Evolutionary conservation across 176 grass and related monocot species (phyloP).

Genomic region (Bolboschoenus planiculmis): DNA sequence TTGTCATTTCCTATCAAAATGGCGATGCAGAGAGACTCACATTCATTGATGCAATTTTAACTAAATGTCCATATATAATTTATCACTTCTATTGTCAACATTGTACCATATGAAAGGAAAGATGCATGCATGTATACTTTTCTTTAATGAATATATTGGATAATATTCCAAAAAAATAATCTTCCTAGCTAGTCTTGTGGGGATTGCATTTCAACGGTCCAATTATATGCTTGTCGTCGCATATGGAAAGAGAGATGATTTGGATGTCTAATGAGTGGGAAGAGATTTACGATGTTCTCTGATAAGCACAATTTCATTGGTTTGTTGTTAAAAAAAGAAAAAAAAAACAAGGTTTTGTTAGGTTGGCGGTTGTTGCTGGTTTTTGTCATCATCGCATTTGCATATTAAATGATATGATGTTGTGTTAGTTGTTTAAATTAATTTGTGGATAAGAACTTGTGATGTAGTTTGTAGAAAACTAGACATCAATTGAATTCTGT

Average conservation of each 20-base stretch:
- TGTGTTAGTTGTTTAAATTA: not conserved
- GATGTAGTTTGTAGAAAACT: too few species aligned
- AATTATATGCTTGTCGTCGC: not conserved
- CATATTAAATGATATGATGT: not conserved
- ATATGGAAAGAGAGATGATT: not conserved
- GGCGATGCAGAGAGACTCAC: not conserved
- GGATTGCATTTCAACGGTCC: not conserved
- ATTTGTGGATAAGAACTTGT: not conserved
- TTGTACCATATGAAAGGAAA: not conserved
- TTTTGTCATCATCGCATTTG: not conserved
- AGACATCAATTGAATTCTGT: not conserved
- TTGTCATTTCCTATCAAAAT: not conserved
- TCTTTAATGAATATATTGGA: not conserved
- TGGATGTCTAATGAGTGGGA: not conserved
- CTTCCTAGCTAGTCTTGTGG: not conserved
- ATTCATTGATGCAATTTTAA: not conserved
- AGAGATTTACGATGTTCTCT: not conserved
- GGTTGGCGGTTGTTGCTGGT: not conserved
- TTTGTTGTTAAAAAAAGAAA: not conserved
- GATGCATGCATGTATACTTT: not conserved
- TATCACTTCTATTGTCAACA: not conserved
- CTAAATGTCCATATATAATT: not conserved
- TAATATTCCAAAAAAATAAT: not conserved
- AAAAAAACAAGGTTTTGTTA: not conserved
- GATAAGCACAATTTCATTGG: not conserved